Base-by-base conservation (phyloP, 2,329 filamentous ascomycete genomes). In the Ilyonectria sp. region DNA sequence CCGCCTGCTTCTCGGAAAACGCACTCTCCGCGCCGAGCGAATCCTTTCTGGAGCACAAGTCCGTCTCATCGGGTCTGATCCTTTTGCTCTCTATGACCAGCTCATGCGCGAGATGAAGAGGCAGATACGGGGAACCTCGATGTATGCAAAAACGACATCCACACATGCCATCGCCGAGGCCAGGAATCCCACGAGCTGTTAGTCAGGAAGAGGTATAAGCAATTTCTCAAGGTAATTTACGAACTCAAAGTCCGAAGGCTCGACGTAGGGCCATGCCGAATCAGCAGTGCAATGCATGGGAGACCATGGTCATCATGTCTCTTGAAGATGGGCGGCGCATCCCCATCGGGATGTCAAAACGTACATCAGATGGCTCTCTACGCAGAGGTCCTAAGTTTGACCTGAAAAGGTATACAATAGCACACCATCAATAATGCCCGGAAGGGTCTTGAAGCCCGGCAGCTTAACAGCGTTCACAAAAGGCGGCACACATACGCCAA, bases 301-400 rank as follows among this genome's bases (percentile, higher is more conserved):
- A 94, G 91, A 71, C 93, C 92, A 11, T 89, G 88, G 71, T 84
- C 86, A 81, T 94, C 90, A 10, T 92, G 94, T 70, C 85, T 88
- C 62, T 89, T 89, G 78, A 95, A 89, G 78, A 95, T 89, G 65
- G 83, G 83, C 1, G 93, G 93, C 0, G 93, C 93, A 44, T 92
- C 89, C 37, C 90, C 89, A 74, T 94, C 90, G 7, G 7, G 89
- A 86, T 1, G 93, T 90, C 10, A 95, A 86, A 65, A 91, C 92
- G 79, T 93, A 92, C 60, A 94, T 85, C 5, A 90, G 93, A 59
- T 91, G 89, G 69, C 89, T 92, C 21, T 91, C 92, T 72, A 90
- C 93, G 86, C 94, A 94, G 21, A 94, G 82, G 81, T 94, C 92
- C 1, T 91, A 93, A 83, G 94, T 94, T 67, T 91, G 87, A 15